Evolutionary conservation across 202 grass and related monocot genomes (phyloP), one percentile per base, ranked within the genome.

Genomic region (Dendrocalamus latiflorus): DNA sequence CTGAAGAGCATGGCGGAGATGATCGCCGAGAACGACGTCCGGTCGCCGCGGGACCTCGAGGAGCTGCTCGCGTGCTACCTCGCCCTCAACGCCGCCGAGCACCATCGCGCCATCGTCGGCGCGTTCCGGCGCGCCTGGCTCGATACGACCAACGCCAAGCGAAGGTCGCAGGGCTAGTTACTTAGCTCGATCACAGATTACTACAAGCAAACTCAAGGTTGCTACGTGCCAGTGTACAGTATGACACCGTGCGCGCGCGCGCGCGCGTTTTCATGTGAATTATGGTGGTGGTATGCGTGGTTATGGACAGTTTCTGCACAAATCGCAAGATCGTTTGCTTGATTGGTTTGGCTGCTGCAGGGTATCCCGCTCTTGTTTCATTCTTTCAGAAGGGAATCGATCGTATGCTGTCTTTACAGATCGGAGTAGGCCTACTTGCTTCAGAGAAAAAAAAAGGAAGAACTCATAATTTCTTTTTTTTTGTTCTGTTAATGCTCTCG

Each of bases 51-150:
- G 42, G 86, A 87, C 8, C 82, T 97, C 0, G 84, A 97, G 86
- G 95, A 94, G n/a, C 86, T 97, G 4, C 76, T 97, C 57, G 92
- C 90, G 5, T 94, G 95, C 78, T 97, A 94, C 88, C 68, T 97
- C 34, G 79, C 90, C 18, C 83, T 97, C 77, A 97, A 97, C 84
- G 84, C 84, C 28, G 68, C 81, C 64, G 92, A 91, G 37, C 91
- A 93, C 80, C 92, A 97, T 84, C 71, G 53, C 74, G 75, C 88
- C 87, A 94, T 97, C 77, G 86, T 97, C 65, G 72, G 73, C 65
- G 95, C 90, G 17, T 97, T 97, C 89, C 67, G 86, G 9, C 89
- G 88, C 72, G 84, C 88, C 12, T 97, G 90, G 88, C 65, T 88
- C 47, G 33, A 14, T 30, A 14, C 56, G 1, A 9, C 55, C 43